These are phyloP conservation scores for Penicillium rolfsii DNA, from an alignment of 2,329 filamentous ascomycete species.

Conservation along the genomic window DNA sequence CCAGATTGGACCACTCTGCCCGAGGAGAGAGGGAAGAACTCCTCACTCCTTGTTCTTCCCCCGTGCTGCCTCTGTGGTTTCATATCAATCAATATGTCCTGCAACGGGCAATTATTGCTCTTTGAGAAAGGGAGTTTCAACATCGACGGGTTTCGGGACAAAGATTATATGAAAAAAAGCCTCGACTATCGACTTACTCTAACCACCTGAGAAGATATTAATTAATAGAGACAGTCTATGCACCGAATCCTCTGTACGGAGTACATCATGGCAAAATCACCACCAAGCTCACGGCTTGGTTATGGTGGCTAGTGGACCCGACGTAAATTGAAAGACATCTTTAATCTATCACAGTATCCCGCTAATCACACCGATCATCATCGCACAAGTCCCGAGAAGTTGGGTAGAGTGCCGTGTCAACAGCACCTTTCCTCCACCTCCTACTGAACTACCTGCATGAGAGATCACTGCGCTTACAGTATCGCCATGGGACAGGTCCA, in stretches of 20 bases:
- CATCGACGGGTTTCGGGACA: not conserved
- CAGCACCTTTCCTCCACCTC: not conserved
- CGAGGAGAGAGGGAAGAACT: not conserved
- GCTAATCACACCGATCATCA: not conserved
- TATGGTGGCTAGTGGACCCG: slow-evolving; percentile 6
- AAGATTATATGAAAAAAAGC: slow-evolving; percentile 13
- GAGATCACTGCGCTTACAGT: slow-evolving; percentile 7
- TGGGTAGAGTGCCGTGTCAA: not conserved
- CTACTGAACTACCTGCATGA: slow-evolving; percentile 9
- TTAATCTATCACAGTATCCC: not conserved
- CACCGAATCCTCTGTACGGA: not conserved
- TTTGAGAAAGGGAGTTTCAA: not conserved
- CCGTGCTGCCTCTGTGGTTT: not conserved
- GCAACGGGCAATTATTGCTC: not conserved
- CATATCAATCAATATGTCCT: not conserved
- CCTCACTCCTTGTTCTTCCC: not conserved
- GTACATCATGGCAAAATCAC: not conserved
- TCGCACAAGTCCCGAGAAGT: not conserved
- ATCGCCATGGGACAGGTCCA: not conserved
- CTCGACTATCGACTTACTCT: not conserved
- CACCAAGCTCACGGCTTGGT: not conserved
- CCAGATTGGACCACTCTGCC: slow-evolving; percentile 13
- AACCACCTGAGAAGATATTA: slow-evolving; percentile 4
- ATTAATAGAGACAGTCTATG: not conserved
- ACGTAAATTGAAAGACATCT: not conserved